A percentile compares a stretch with the other conserved stretches of the same genome.
phyloP scores from a whole-genome alignment of 2,329 filamentous ascomycete genomes.

The Bipolaris zeicola region DNA sequence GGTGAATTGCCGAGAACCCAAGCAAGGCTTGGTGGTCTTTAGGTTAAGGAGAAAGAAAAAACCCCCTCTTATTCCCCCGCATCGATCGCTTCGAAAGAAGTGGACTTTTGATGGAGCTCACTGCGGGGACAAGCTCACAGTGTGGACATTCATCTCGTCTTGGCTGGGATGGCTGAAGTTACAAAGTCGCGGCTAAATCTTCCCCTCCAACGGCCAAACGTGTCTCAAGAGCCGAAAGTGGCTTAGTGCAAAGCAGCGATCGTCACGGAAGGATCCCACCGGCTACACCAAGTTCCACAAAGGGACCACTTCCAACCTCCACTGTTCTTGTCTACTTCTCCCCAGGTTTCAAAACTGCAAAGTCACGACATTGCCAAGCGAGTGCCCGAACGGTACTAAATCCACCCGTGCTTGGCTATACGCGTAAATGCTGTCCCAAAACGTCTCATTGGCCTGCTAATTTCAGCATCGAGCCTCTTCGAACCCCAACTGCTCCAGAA shows the following conservation, averaged over 20 bases:
- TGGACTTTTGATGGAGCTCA: constrained; percentile 5
- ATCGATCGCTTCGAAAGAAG: background rate
- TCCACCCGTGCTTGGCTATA: constrained; percentile 38
- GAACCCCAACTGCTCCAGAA: constrained; percentile 40
- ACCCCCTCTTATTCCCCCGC: background rate
- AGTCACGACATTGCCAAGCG: constrained; percentile 23
- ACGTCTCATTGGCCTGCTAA: constrained; percentile 32
- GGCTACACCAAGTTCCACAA: constrained; percentile 9
- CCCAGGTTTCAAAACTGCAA: constrained; percentile 32
- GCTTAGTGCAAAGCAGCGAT: constrained; percentile 14
- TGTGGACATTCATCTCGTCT: background rate
- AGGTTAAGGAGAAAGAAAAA: background rate
- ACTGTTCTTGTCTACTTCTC: constrained; percentile 12
- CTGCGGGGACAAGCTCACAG: background rate
- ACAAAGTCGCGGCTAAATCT: constrained; percentile 3
- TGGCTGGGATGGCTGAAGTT: background rate
- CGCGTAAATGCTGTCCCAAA: constrained; percentile 22
- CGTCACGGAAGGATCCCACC: constrained; percentile 10
- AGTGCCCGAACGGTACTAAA: constrained; percentile 22
- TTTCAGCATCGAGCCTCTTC: constrained; percentile 34
- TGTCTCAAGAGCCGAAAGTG: constrained; percentile 5
- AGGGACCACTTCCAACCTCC: constrained; percentile 22
- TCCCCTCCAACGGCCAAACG: constrained; percentile 8
- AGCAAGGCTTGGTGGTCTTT: constrained; percentile 13
- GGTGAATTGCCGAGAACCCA: background rate